Percentiles rank a stretch among this genome's conserved stretches.
phyloP scores from a whole-genome alignment of 352 stramenopile genomes.

The Salisapilia sapeloensis region DNA sequence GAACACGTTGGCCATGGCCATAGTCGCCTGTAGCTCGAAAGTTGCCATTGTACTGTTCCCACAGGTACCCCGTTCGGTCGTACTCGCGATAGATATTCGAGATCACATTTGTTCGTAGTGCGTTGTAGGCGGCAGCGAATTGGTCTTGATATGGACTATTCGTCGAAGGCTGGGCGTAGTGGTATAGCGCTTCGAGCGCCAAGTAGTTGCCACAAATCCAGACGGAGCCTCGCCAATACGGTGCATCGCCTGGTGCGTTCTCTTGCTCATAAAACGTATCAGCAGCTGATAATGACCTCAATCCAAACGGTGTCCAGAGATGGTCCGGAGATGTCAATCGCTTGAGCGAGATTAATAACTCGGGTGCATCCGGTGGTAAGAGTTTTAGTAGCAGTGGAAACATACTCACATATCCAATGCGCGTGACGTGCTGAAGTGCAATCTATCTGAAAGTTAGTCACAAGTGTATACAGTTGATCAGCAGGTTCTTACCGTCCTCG shows the following conservation, averaged over 20 bases:
- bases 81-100: constrained; percentile 60
- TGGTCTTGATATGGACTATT: constrained; percentile 21
- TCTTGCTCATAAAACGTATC: constrained; percentile 79
- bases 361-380: constrained; percentile 40
- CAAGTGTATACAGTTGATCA: background rate
- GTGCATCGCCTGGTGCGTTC: constrained; percentile 82
- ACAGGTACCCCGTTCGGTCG: constrained; percentile 80
- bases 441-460: constrained; percentile 7
- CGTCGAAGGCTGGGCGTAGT: constrained; percentile 34
- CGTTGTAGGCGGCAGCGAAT: constrained; percentile 22
- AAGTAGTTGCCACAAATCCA: constrained; percentile 93
- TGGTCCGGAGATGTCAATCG: constrained; percentile 41
- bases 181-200: constrained; percentile 61
- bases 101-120: constrained; percentile 44
- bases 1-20: constrained; percentile 74
- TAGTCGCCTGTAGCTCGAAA: constrained; percentile 18
- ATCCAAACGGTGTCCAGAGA: constrained; percentile 57
- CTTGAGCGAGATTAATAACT: constrained; percentile 33
- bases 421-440: constrained; percentile 50
- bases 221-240: constrained; percentile 88
- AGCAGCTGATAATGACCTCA: constrained; percentile 76
- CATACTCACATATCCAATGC: constrained; percentile 79
- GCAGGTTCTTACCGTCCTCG: constrained; percentile 10
- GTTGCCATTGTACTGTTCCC: constrained; percentile 88
- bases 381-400: constrained; percentile 75